Conservation (phyloP, 2,329 filamentous ascomycete genomes). For the Xylariaceae sp. region DNA sequence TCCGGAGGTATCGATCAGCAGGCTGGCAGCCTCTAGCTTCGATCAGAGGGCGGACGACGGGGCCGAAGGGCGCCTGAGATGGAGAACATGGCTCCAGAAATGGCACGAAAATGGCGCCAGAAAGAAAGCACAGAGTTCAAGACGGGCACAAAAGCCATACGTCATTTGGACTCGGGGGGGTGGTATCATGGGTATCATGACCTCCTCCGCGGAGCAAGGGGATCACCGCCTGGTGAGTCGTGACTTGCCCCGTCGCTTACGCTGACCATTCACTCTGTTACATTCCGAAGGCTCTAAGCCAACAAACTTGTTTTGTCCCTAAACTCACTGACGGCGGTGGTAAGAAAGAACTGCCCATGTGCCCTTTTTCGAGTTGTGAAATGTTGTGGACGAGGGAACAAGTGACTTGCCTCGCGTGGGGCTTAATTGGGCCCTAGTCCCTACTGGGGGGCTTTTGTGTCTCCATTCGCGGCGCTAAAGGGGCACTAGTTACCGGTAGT, state of each 20-base stretch:
- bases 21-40: not conserved
- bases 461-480: no score
- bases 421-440: not conserved
- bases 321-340: not conserved
- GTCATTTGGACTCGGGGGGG: not conserved
- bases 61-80: not conserved
- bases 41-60: not conserved
- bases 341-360: not conserved
- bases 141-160: not conserved
- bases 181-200: not conserved
- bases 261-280: not conserved
- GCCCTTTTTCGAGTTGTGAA: not conserved
- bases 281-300: no score
- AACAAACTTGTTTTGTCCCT: not conserved
- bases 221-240: not conserved
- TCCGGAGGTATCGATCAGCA: not conserved
- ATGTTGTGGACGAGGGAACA: not conserved
- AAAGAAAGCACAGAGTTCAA: no score
- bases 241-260: not conserved
- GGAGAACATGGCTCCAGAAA: no score
- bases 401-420: not conserved
- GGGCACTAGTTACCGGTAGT: not conserved
- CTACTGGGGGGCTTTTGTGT: no score
- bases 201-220: not conserved
- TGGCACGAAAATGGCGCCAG: no score